These are phyloP conservation scores for Tulasnella sp. DNA, from an alignment of 768 basidiomycete species.

Conservation along the genomic window DNA sequence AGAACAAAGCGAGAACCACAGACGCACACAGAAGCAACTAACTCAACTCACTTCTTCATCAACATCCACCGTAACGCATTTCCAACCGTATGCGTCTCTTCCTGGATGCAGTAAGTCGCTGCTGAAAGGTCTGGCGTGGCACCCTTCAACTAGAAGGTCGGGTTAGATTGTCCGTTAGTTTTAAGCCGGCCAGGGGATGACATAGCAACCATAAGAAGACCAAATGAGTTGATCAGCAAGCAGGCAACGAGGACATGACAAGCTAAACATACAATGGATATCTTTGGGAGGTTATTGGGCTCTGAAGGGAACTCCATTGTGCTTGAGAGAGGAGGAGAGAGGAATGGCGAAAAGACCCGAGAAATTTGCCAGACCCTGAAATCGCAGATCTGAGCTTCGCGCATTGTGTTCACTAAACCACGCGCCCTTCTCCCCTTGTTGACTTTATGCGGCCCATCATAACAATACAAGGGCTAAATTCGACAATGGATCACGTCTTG, in stretches of 20 bases:
- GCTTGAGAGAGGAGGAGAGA: not conserved
- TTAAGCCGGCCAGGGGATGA: slow-evolving; percentile 17
- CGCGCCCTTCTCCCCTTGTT: not conserved
- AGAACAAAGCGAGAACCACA: not conserved
- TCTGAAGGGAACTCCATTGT: slow-evolving; percentile 15
- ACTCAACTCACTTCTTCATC: slow-evolving; percentile 82
- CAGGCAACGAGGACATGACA: too few relatives aligned
- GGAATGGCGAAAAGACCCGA: not conserved
- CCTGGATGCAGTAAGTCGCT: slow-evolving; percentile 82
- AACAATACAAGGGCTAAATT: not conserved
- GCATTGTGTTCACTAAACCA: too few relatives aligned
- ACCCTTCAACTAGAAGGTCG: slow-evolving; percentile 64
- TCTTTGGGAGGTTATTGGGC: slow-evolving; percentile 16
- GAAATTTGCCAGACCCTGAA: not conserved
- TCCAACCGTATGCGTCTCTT: slow-evolving; percentile 94
- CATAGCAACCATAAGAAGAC: not conserved
- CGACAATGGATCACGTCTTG: not conserved
- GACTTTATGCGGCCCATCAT: not conserved
- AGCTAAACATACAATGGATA: slow-evolving; percentile 16
- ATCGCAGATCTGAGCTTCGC: too few relatives aligned
- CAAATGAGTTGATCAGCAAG: too few relatives aligned
- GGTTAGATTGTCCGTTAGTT: not conserved
- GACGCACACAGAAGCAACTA: not conserved
- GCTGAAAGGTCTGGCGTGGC: slow-evolving; percentile 71
- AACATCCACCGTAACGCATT: slow-evolving; percentile 95